These are phyloP conservation scores for Fraxinus pennsylvanica DNA, from an alignment of 257 asterid species.

Conservation along the genomic window DNA sequence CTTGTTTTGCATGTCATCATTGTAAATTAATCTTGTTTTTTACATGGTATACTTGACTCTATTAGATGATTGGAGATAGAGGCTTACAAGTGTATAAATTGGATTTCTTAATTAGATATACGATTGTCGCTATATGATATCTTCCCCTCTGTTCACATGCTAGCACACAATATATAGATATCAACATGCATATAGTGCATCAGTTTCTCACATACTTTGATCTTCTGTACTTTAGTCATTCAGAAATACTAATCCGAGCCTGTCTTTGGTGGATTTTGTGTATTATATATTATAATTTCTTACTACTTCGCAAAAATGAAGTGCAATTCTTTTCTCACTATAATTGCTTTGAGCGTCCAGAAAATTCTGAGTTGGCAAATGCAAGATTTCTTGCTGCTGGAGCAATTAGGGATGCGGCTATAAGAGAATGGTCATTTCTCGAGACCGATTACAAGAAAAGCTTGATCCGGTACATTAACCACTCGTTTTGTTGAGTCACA, in stretches of 20 bases:
- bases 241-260: slow-evolving; percentile 7
- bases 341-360: slow-evolving; percentile 48
- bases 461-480: slow-evolving; percentile 65
- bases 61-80: neutral
- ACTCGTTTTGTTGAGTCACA: neutral
- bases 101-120: neutral
- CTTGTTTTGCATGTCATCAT: neutral
- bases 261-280: slow-evolving; percentile 8
- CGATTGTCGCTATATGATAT: neutral
- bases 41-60: neutral
- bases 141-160: slow-evolving; percentile 6
- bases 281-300: slow-evolving; percentile 15
- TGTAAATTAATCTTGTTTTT: neutral
- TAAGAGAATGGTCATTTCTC: slow-evolving; percentile 88
- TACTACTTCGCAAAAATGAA: slow-evolving; percentile 15
- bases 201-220: slow-evolving; percentile 10
- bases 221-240: slow-evolving; percentile 11
- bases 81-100: neutral
- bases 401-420: slow-evolving; percentile 86
- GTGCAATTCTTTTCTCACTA: slow-evolving; percentile 19
- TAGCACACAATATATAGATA: neutral
- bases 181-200: slow-evolving; percentile 13
- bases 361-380: slow-evolving; percentile 75
- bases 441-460: slow-evolving; percentile 64
- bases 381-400: slow-evolving; percentile 99